A percentile compares a stretch with the other conserved stretches of the same genome.
phyloP scores from a whole-genome alignment of 495 filamentous ascomycete species.

The Melanomma pulvis-pyrius region DNA sequence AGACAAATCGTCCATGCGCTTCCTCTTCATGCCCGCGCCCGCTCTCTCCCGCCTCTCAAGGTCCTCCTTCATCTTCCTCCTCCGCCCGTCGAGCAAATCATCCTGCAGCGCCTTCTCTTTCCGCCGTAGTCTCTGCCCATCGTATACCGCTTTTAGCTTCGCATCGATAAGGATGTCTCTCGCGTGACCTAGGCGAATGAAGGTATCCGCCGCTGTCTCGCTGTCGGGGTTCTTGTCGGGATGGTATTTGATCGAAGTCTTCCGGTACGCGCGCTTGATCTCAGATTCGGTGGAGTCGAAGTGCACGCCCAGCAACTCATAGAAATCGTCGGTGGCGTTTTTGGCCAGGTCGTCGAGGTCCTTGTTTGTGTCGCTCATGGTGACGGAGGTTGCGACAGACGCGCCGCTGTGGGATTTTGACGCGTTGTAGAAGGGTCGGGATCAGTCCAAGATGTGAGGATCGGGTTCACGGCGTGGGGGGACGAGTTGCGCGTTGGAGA shows the following conservation, averaged over 20 bases:
- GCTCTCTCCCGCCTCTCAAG: slow-evolving; percentile 66
- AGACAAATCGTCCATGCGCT: slow-evolving; percentile 53
- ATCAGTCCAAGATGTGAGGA: not conserved
- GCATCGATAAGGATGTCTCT: slow-evolving; percentile 72
- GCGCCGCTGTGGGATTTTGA: not conserved
- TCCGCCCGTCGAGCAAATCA: slow-evolving; percentile 66
- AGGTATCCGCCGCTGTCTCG: slow-evolving; percentile 65
- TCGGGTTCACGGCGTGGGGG: not conserved
- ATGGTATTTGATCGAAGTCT: slow-evolving; percentile 85
- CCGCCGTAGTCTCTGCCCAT: slow-evolving; percentile 66
- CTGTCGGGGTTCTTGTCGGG: slow-evolving; percentile 76
- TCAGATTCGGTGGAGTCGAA: slow-evolving; percentile 67
- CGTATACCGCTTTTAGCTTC: slow-evolving; percentile 64
- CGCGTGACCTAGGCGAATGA: slow-evolving; percentile 72
- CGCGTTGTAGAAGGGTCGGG: not conserved
- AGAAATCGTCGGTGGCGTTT: slow-evolving; percentile 71
- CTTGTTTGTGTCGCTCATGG: slow-evolving; percentile 49
- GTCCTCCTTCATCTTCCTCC: slow-evolving; percentile 76
- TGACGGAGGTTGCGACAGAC: not conserved
- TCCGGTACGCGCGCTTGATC: slow-evolving; percentile 84
- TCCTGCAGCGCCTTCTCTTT: slow-evolving; percentile 63
- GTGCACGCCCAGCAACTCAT: slow-evolving; percentile 73
- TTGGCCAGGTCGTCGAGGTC: slow-evolving; percentile 60
- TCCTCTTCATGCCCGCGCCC: slow-evolving; percentile 51
- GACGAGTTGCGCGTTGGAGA: not conserved